Percentiles rank a stretch among this genome's conserved stretches.
Evolutionary conservation across 345 rosid genomes (phyloP).

Genomic region (Dipteronia sinensis): DNA sequence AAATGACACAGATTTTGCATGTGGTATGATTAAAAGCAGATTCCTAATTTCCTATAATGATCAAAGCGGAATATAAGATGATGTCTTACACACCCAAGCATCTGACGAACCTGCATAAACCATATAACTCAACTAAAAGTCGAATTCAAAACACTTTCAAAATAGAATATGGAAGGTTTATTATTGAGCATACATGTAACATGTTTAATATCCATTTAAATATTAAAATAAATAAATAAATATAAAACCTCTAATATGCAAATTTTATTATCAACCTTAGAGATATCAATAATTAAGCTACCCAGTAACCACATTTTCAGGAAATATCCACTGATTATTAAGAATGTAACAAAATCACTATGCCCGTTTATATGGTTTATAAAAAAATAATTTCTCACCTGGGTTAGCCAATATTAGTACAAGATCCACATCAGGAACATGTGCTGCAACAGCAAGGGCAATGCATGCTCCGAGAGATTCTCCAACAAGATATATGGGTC

Average conservation of each 20-base stretch:
- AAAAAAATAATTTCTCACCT: slow-evolving; percentile 33
- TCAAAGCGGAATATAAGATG: background rate
- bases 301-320: too few relatives aligned
- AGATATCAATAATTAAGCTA: too few relatives aligned
- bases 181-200: too few relatives aligned
- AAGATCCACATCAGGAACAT: slow-evolving; percentile 58
- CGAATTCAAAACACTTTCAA: background rate
- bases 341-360: background rate
- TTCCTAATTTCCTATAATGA: background rate
- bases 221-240: too few relatives aligned
- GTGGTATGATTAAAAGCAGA: background rate
- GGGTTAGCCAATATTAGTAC: slow-evolving; percentile 64
- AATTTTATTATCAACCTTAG: too few relatives aligned
- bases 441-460: slow-evolving; percentile 64
- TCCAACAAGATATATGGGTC: slow-evolving; percentile 66
- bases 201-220: too few relatives aligned
- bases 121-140: too few relatives aligned
- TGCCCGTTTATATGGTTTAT: background rate
- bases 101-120: too few relatives aligned
- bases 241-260: too few relatives aligned
- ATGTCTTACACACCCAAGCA: background rate
- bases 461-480: slow-evolving; percentile 67
- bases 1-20: background rate
- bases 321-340: background rate
- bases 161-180: background rate